Evolutionary conservation across 2,329 filamentous ascomycete genomes (phyloP).

Genomic region (Penicillium hordei): DNA sequence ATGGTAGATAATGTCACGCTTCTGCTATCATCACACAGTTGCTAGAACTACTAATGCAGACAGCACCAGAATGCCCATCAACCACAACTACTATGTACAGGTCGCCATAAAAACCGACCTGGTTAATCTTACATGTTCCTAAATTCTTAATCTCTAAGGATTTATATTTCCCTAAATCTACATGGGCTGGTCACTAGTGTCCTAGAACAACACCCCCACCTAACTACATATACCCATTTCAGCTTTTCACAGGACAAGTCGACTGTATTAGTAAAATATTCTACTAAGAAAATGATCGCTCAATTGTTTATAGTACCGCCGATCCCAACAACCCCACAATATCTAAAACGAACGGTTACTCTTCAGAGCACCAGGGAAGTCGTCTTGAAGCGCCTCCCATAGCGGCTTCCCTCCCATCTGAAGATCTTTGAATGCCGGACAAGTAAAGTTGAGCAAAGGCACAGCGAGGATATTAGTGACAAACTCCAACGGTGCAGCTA

Average conservation of each 20-base stretch:
- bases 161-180: too few relatives aligned
- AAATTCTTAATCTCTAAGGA: background rate
- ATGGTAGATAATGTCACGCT: fast-evolving
- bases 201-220: background rate
- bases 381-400: constrained; percentile 30
- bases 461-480: constrained; percentile 31
- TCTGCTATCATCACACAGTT: background rate
- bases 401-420: constrained; percentile 32
- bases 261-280: background rate
- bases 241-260: background rate
- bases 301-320: background rate
- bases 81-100: background rate
- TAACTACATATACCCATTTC: background rate
- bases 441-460: constrained; percentile 31
- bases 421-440: constrained; percentile 35
- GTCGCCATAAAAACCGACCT: background rate
- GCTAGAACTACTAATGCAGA: background rate
- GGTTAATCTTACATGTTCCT: background rate
- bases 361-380: constrained; percentile 32
- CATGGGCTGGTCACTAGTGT: background rate
- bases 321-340: background rate
- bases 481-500: constrained; percentile 31
- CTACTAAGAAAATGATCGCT: background rate
- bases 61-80: background rate
- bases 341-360: constrained; percentile 22